Base-by-base conservation (phyloP, 805 yeast genomes). In the Maudiozyma pseudohumilis region DNA sequence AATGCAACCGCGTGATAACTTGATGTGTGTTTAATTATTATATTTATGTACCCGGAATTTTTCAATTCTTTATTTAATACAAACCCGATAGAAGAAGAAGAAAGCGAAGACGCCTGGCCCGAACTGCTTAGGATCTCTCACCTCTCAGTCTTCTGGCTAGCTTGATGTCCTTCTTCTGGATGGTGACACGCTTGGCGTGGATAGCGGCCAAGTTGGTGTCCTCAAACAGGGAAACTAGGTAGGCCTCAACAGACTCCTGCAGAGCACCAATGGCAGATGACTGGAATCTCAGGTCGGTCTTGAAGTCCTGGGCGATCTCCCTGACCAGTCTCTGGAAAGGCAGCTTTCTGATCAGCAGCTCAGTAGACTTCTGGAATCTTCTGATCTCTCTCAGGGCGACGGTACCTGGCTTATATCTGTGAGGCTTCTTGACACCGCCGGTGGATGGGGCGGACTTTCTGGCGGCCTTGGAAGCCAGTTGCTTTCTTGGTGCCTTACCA, bases 181-280 rank as follows among this genome's bases (percentile, higher is more conserved):
- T 85, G 49, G 97, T 89, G 55, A 89, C 96, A 71, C 97, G 83
- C 79, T 89, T 89, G 59, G 97, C 97, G 69, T 89, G 97, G 52
- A 86, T 85, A 50, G 96, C 96, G 72, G 96, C 92, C 72, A 89
- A 76, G 75, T 88, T 88, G 50, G 96, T 89, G 68, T 89, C 96
- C 73, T 89, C 96, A 55, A 89, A 89, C 59, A 89, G 69, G 44
- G 95, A 85, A 38, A 89, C 96, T 56, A 89, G 73, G 76, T 86
- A 89, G 59, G 96, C 96, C 74, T 89, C 97, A 46, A 88, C 95
- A 47, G 96, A 88, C 70, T 89, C 97, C 68, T 88, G 97, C 56
- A 88, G 73, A 52, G 97, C 96, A 69, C 94, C 87, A 50, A 89
- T 82, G 50, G 97, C 97, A 50, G 94, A 82, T 39, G 95, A 82